These are phyloP conservation scores for Multifurca ochricompacta DNA, from an alignment of 768 basidiomycete species.

Conservation along the genomic window DNA sequence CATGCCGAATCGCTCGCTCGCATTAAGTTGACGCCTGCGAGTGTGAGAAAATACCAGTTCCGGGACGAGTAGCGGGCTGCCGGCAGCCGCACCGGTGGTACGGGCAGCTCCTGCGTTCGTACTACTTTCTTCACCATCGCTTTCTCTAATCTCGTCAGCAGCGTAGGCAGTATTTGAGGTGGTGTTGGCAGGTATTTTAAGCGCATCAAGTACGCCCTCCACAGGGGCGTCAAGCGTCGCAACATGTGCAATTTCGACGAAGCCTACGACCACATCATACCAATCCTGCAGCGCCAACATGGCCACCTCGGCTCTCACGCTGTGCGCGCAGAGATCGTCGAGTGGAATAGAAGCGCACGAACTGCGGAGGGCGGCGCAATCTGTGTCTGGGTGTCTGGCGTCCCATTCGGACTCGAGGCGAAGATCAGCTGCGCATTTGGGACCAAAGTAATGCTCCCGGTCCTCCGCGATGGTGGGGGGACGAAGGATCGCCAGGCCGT, in stretches of 20 bases:
- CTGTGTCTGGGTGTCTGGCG: constrained; percentile 6
- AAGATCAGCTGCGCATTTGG: background rate
- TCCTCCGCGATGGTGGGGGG: constrained; percentile 3
- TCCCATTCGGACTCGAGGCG: constrained; percentile 16
- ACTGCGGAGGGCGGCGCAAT: constrained; percentile 2
- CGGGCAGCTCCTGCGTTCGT: too few relatives aligned
- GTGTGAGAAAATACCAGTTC: constrained; percentile 12
- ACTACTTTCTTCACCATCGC: background rate
- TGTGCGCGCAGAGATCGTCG: constrained; percentile 3
- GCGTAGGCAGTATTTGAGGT: too few relatives aligned
- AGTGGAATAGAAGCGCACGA: constrained; percentile 3
- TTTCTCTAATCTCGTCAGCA: background rate
- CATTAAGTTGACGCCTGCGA: constrained; percentile 8
- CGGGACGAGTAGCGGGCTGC: background rate
- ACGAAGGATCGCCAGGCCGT: constrained; percentile 8
- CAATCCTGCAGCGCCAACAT: constrained; percentile 8
- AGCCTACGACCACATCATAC: constrained; percentile 1
- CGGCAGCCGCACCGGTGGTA: background rate
- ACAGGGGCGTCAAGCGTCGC: background rate
- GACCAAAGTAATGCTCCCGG: constrained; percentile 5
- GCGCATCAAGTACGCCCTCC: constrained; percentile 12
- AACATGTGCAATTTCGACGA: constrained; percentile 10
- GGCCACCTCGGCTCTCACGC: background rate
- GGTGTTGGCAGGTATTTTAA: background rate
- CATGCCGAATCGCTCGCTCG: constrained; percentile 1